Base-by-base conservation (phyloP, 177 flowering plant species). In the Vitis hybrid region DNA sequence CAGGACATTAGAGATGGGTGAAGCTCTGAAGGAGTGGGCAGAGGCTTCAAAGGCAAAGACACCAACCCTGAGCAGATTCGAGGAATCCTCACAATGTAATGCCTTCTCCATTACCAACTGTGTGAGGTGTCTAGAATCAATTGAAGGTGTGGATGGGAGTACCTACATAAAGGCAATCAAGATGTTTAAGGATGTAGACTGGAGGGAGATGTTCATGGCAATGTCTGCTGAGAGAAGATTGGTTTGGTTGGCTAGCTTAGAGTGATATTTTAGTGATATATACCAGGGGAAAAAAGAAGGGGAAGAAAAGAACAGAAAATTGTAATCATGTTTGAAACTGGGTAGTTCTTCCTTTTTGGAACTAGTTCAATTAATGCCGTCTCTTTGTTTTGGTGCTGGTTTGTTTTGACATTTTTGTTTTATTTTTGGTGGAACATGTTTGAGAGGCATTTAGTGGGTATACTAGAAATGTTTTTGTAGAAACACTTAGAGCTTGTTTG, bases 121-220 rank as follows among this genome's bases (percentile, higher is more conserved):
- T 19, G 70, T 67, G 6, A 67, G 34, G 51, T 67, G 61, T 34
- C 48, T 67, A 1, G 70, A 67, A 51, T 67, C 61, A 13, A 67
- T 67, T 32, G 70, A 67, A 30, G 70, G 70, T 17, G 70, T 67
- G 62, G 70, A 67, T 67, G 62, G 70, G 51, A 67, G 23, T 15
- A 67, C 70, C n/a, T 67, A 56, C 26, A 18, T 67, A 34, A 67
- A 67, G 70, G 70, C 70, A 17, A 34, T 67, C 23, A 67, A 56
- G 51, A 54, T 67, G 70, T 67, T 67, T 54, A 67, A 56, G 23
- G 70, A 67, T 56, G 51, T 19, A 55, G 70, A 67, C 39, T 67
- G 70, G 70, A 54, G 70, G 62, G 70, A 67, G 70, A 67, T 67
- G 70, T 67, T 67, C 19, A 67, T 67, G 70, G 70, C 70, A 56